A percentile compares a stretch with the other conserved stretches of the same genome.
Evolutionary conservation across 371 early-diverging fungal genomes (phyloP).

Genomic region (Apophysomyces variabilis): DNA sequence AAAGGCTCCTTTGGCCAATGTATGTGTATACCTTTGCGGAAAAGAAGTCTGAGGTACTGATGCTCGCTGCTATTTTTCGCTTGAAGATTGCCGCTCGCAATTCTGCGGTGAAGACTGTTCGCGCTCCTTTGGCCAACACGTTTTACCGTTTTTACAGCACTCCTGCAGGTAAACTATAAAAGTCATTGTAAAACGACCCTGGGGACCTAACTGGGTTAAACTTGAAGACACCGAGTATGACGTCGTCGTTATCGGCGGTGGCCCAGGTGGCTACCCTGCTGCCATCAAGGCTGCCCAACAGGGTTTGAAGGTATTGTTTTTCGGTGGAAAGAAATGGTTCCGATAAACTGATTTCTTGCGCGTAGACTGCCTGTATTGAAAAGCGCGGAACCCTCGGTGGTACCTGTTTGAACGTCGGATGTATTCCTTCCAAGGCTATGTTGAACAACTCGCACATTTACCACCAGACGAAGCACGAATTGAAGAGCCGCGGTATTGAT

Average conservation of each 20-base stretch:
- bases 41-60: neutral
- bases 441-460: slow-evolving; percentile 98
- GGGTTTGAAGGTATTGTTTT: slow-evolving; percentile 84
- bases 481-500: slow-evolving; percentile 94
- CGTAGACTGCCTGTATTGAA: slow-evolving; percentile 94
- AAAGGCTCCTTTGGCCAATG: slow-evolving; percentile 65
- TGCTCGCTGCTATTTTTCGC: neutral
- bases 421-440: slow-evolving; percentile 98
- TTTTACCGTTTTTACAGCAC: slow-evolving; percentile 67
- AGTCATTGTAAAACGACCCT: neutral
- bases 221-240: slow-evolving; percentile 70
- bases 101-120: slow-evolving; percentile 50
- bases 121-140: slow-evolving; percentile 60
- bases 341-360: neutral
- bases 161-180: slow-evolving; percentile 48
- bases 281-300: slow-evolving; percentile 98
- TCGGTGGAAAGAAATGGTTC: neutral
- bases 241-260: slow-evolving; percentile 92
- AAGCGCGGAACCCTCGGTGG: slow-evolving; percentile 97
- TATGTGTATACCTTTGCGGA: slow-evolving; percentile 21
- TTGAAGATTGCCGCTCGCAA: slow-evolving; percentile 65
- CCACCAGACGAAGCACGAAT: slow-evolving; percentile 91
- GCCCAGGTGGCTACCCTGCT: slow-evolving; percentile 98
- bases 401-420: slow-evolving; percentile 98
- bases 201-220: neutral